Conservation (phyloP, 805 yeast species). For the Saccharomycopsis olivae region DNA sequence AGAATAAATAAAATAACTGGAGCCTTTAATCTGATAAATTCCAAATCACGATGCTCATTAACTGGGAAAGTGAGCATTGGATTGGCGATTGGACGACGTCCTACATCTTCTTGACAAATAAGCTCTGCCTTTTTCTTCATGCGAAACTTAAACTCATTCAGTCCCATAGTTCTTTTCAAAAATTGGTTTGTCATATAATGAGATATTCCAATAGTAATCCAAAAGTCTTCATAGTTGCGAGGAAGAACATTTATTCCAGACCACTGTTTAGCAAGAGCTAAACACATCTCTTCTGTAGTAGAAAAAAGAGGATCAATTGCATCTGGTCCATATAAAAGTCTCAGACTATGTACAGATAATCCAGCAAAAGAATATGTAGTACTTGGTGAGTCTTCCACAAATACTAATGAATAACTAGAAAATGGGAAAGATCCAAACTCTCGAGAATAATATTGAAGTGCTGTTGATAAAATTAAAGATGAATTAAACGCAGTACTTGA, state of each 20-base stretch:
- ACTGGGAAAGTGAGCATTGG: constrained; percentile 62
- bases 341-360: constrained; percentile 48
- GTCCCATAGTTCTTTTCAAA: constrained; percentile 62
- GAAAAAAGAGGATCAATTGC: constrained; percentile 69
- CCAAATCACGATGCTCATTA: constrained; percentile 32
- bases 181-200: constrained; percentile 73
- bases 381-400: constrained; percentile 47
- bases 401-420: constrained; percentile 66
- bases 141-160: constrained; percentile 67
- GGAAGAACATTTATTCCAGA: constrained; percentile 88
- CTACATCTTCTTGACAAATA: constrained; percentile 65
- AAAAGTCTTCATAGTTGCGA: constrained; percentile 61
- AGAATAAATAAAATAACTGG: constrained; percentile 78
- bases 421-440: constrained; percentile 94
- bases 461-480: constrained; percentile 64
- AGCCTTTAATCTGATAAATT: constrained; percentile 66
- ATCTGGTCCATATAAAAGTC: constrained; percentile 58
- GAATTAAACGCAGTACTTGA: constrained; percentile 53
- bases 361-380: constrained; percentile 64
- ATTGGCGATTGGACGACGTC: constrained; percentile 69
- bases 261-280: constrained; percentile 81
- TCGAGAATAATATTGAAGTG: constrained; percentile 71
- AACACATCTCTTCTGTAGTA: constrained; percentile 56
- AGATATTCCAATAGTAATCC: constrained; percentile 85
- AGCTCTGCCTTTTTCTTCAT: constrained; percentile 54